These are phyloP conservation scores for Aspergillus unguis DNA, from an alignment of 2,329 filamentous ascomycete genomes.

Conservation along the genomic window DNA sequence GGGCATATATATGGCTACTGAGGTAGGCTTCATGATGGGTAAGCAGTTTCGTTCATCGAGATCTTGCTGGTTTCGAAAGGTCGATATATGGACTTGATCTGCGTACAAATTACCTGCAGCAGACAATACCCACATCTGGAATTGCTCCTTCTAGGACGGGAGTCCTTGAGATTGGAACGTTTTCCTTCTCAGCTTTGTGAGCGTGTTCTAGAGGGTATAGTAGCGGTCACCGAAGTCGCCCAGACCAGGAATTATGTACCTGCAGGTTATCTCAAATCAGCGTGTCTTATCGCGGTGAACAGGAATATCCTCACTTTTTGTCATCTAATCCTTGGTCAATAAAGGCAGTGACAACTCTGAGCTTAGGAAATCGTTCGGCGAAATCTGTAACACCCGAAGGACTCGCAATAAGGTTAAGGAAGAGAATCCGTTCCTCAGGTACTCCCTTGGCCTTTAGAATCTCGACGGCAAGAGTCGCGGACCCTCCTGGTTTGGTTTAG, in stretches of 20 bases:
- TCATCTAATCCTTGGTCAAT: slow-evolving; percentile 95
- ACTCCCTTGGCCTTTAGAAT: slow-evolving; percentile 87
- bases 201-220: slow-evolving; percentile 71
- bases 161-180: no score
- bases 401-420: slow-evolving; percentile 96
- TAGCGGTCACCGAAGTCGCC: slow-evolving; percentile 96
- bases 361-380: slow-evolving; percentile 79
- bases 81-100: no score
- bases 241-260: slow-evolving; percentile 90
- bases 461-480: slow-evolving; percentile 94
- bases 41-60: no score
- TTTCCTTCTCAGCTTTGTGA: no score
- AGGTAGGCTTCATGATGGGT: no score
- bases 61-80: no score
- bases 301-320: slow-evolving; percentile 75
- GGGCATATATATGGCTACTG: no score
- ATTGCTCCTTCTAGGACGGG: not conserved
- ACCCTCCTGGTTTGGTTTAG: slow-evolving; percentile 63
- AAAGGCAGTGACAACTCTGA: slow-evolving; percentile 92
- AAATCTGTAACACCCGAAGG: slow-evolving; percentile 89
- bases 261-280: slow-evolving; percentile 40
- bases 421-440: slow-evolving; percentile 90
- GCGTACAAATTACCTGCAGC: no score
- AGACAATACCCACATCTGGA: no score
- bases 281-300: not conserved